Evolutionary conservation across 2,329 filamentous ascomycete genomes (phyloP).

Genomic region (Dothistroma pini): DNA sequence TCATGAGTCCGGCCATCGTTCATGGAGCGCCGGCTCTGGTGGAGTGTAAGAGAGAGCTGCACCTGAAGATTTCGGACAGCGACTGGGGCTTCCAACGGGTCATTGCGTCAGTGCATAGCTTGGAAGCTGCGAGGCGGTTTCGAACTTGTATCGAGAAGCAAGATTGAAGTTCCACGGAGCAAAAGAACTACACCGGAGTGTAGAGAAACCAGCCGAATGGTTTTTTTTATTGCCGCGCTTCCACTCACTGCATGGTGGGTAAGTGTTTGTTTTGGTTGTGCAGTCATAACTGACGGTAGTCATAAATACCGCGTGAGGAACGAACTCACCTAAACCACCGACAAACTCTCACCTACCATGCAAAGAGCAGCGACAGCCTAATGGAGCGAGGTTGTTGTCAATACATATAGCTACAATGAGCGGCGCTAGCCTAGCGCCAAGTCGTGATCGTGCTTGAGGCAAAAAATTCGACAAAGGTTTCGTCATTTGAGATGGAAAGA

Average conservation of each 20-base stretch:
- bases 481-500: neutral
- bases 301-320: neutral
- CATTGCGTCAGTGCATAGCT: neutral
- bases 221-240: neutral
- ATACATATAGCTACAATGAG: neutral
- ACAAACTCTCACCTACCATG: neutral
- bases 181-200: neutral
- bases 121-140: neutral
- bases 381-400: neutral
- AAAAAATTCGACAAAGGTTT: neutral
- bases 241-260: neutral
- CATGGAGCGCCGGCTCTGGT: no score
- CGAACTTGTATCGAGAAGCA: neutral
- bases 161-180: neutral
- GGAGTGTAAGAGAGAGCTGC: no score
- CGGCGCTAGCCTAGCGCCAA: neutral
- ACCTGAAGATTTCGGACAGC: no score
- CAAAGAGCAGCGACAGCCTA: neutral
- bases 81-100: no score
- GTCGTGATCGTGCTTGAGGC: neutral
- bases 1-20: no score
- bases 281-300: neutral
- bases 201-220: neutral
- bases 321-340: neutral
- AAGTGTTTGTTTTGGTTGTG: neutral